Base-by-base conservation (phyloP, 768 basidiomycete genomes). In the Suillus cothurnatus region DNA sequence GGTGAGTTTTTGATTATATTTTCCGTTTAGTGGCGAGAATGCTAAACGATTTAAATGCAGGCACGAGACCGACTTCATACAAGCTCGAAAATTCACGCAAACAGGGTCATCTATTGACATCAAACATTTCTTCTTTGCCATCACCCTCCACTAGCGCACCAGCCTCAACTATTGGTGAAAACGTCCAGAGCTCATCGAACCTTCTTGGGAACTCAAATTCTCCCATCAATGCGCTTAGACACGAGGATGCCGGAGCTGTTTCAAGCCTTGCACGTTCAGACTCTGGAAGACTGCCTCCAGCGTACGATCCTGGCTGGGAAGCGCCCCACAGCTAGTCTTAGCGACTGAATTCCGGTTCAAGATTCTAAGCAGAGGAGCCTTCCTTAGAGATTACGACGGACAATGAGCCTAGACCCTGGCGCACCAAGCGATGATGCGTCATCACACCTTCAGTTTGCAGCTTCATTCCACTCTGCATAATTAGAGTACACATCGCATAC, bases 251-350 rank as follows among this genome's bases (percentile, higher is more conserved):
- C 7, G 64, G 64, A 3, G 53, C 31, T 36, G 53, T 62, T 26
- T 23, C 52, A 31, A 8, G 0, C 5, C 31, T 62, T 11, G 17
- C 15, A 19, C 64, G 64, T 19, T 62, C 64, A 6, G 23, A 14
- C 26, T 65, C 64, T 28, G 64, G 64, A 19, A 62, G 61, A 47
- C 53, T 65, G 32, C 64, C 64, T 9, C 64, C 64, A 31, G 64
- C 64, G 19, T 65, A 65, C 41, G 11, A 65, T 45, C 61, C 61
- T 7, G 38, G 39, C 8, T 65, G 64, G 64, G 41, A 62, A 53
- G 38, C 21, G 4, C n/a, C 12, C 6, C 23, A 21, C 8, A 5
- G 31, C 8, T 21, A 14, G 19, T n/a, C 61, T 28, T 62, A 34
- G 32, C 34, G 2, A 23, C 55, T 6, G 32, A 56, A 23, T 28